A percentile compares a stretch with the other conserved stretches of the same genome.
Conservation (phyloP, 805 yeast species). For the Brettanomyces bruxellensis region DNA sequence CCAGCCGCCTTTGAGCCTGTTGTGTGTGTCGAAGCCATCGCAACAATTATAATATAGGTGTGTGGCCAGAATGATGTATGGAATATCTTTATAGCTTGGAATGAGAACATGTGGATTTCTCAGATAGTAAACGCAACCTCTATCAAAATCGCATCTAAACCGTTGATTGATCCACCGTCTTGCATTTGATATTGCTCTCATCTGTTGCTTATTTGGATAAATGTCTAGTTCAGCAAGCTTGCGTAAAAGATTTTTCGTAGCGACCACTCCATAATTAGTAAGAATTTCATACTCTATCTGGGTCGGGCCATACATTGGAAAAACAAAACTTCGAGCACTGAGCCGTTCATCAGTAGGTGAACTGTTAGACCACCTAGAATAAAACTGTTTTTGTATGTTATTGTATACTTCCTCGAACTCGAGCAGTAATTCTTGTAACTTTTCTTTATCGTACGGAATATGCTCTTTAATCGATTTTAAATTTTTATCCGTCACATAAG, state of each 20-base stretch:
- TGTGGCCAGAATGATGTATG: slow-evolving; percentile 23
- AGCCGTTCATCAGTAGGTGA: slow-evolving; percentile 3
- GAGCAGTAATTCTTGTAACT: slow-evolving; percentile 7
- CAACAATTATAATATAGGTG: slow-evolving; percentile 19
- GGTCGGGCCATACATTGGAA: slow-evolving; percentile 25
- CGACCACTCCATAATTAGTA: slow-evolving; percentile 18
- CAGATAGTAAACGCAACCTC: slow-evolving; percentile 17
- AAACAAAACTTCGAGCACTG: slow-evolving; percentile 14
- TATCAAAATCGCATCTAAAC: slow-evolving; percentile 14
- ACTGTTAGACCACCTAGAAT: slow-evolving; percentile 17
- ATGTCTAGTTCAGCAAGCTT: slow-evolving; percentile 17
- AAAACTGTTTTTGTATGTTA: slow-evolving; percentile 15
- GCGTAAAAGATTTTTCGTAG: slow-evolving; percentile 17
- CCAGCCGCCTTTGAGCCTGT: slow-evolving; percentile 21
- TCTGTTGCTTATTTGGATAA: slow-evolving; percentile 19
- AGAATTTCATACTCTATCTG: slow-evolving; percentile 23
- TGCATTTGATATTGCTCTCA: slow-evolving; percentile 23
- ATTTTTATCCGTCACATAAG: slow-evolving; percentile 14
- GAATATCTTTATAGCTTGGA: slow-evolving; percentile 21
- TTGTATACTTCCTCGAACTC: slow-evolving; percentile 15
- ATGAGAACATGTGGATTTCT: slow-evolving; percentile 20
- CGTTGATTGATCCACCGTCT: slow-evolving; percentile 26
- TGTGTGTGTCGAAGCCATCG: slow-evolving; percentile 14
- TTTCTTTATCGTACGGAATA: slow-evolving; percentile 7
- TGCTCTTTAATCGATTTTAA: slow-evolving; percentile 8